Evolutionary conservation across 78 protist species (phyloP), one percentile per base, ranked within the genome.

Genomic region (Trichosphaerium sp.): DNA sequence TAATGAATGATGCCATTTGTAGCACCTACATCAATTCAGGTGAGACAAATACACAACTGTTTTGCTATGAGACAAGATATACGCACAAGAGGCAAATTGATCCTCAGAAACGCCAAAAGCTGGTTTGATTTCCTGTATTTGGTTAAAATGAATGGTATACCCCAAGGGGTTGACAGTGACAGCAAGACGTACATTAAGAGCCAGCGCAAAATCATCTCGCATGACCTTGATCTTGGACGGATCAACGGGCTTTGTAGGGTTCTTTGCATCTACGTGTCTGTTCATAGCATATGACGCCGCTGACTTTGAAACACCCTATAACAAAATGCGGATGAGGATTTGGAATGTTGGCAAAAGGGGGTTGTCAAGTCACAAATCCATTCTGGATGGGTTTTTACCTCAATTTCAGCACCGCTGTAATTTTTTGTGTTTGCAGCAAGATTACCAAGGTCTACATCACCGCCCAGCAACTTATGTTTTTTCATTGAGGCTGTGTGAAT

Each of bases 371-470:
- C 54, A 37, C 73, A 63, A 40, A 63, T 42, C 15, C 65, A 63
- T 15, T 10, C 23, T 23, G 71, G 18, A 47, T 21, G 21, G 21
- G 6, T 12, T 35, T 54, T 35, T 34, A 90, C n/a, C 52, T 77
- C 85, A 26, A 92, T 73, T 52, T 96, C 97, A 31, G 96, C 97
- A 39, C 96, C 96, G 55, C 91, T 66, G 62, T 32, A 97, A 92
- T 97, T 97, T 83, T 91, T 93, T 4, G 99, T 83, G 4, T 14
- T 18, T 18, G 32, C 42, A 15, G 98, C 99, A 29, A 94, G 77
- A 32, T 61, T 49, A 2, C 41, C 59, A 25, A 96, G 28, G 35
- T 65, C 28, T 35, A 96, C 98, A n/a, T 91, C 96, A 1, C 11
- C 38, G 8, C 51, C 86, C 42, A 96, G 12, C 61, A 74, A 34